Conservation (phyloP, 2,329 filamentous ascomycete species). For the Lasiodiplodia sp. region DNA sequence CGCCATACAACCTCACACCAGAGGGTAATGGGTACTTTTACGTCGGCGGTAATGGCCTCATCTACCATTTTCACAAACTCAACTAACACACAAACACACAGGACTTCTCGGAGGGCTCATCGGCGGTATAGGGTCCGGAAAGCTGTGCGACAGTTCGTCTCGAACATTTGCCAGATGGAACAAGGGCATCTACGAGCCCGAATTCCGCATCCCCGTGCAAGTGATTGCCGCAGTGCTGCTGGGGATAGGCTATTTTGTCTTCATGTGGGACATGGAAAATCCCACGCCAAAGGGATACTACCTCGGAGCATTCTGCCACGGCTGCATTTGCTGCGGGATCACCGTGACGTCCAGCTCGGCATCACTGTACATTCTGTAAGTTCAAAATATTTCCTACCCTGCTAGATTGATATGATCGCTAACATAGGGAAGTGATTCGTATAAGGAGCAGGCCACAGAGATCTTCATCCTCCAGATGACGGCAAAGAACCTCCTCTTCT, state of each 20-base stretch:
- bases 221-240: constrained; percentile 34
- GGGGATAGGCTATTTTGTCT: constrained; percentile 37
- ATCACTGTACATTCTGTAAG: constrained; percentile 45
- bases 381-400: neutral
- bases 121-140: constrained; percentile 35
- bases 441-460: constrained; percentile 40
- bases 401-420: neutral
- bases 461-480: constrained; percentile 48
- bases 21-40: constrained; percentile 39
- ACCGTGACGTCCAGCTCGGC: constrained; percentile 37
- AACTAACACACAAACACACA: constrained; percentile 20
- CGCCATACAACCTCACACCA: constrained; percentile 37
- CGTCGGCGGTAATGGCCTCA: neutral
- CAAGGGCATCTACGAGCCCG: constrained; percentile 36
- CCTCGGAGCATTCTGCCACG: constrained; percentile 37
- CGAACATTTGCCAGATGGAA: constrained; percentile 32
- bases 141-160: constrained; percentile 36
- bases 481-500: constrained; percentile 46
- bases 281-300: constrained; percentile 28
- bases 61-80: neutral
- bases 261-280: constrained; percentile 36
- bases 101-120: constrained; percentile 38
- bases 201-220: constrained; percentile 38
- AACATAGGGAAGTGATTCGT: constrained; percentile 39
- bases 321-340: constrained; percentile 35